Base-by-base conservation (phyloP, 805 yeast species). In the Starmerella floris region DNA sequence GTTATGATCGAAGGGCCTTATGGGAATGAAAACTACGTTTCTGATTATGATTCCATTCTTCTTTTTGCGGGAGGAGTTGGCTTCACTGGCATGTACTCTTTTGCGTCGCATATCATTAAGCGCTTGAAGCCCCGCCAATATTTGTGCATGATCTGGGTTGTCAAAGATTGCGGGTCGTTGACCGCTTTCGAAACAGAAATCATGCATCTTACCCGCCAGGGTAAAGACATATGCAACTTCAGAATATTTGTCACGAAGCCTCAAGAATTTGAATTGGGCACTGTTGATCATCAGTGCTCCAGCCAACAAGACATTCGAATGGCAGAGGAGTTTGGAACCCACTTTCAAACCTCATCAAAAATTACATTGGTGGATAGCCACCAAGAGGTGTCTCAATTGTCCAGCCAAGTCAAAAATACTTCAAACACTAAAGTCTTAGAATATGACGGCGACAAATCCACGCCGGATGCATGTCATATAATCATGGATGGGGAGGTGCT, bases 51-150 rank as follows among this genome's bases (percentile, higher is more conserved):
- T 25, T 62, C 66, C 30, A 67, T 71, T 1, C 59, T 75, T 8
- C 67, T 75, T 37, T 59, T 76, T 23, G 77, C 79, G 2, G 82
- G 82, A 3, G 83, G 82, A 11, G 73, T 73, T 42, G 83, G 83
- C 11, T 67, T 76, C 53, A 73, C 82, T 0, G 78, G 74, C 1
- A 62, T 73, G 36, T 66, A 67, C 43, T 62, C 76, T 1, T 65
- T 71, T 45, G 77, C 73, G 3, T 56, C 55, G 22, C 63, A 66
- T 35, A 50, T 48, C 30, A 21, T 51, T 5, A 31, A 36, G n/a
- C 26, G 37, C 3, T 30, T 40, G 35, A 39, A 39, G 27, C 38
- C 40, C 3, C 46, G 44, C 22, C 54, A 52, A 41, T 25, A 44
- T 17, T 37, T 55, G 15, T 37, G 41, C 8, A 20, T 54, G 33